Conservation (phyloP, 176 grass and related monocot genomes). For the Dactylis glomerata region DNA sequence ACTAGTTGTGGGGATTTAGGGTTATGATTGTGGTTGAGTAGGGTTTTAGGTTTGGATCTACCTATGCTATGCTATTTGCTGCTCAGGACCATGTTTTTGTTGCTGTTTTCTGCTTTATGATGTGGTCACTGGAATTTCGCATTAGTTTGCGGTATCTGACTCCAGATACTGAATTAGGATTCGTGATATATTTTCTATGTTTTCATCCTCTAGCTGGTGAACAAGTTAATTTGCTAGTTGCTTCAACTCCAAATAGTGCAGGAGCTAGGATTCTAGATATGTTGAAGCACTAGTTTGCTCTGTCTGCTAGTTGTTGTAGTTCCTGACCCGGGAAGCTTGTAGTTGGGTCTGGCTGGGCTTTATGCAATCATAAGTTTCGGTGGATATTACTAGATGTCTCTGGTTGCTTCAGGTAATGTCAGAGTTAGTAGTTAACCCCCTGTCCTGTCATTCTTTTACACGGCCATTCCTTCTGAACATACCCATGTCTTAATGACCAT, state of each 20-base stretch:
- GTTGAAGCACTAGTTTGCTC: background rate
- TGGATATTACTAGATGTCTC: background rate
- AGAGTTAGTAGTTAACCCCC: background rate
- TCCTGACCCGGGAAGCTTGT: background rate
- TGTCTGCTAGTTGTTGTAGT: background rate
- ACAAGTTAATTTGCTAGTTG: background rate
- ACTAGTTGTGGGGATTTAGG: background rate
- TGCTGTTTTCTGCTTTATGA: background rate
- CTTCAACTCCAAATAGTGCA: background rate
- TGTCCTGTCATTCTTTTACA: background rate
- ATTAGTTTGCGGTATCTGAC: background rate
- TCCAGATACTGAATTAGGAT: background rate
- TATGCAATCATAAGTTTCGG: background rate
- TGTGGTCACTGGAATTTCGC: background rate
- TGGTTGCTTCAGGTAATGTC: background rate
- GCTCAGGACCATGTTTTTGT: too few relatives aligned
- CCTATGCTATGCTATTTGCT: background rate
- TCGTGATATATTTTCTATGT: background rate
- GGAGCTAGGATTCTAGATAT: background rate
- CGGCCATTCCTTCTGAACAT: background rate
- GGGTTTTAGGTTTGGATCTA: background rate
- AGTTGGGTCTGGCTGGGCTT: background rate
- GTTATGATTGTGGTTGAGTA: background rate
- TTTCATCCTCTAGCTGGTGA: background rate
- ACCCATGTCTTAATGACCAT: background rate